These are phyloP conservation scores for Phytophthora meadii DNA, from an alignment of 352 stramenopile species.

Conservation along the genomic window DNA sequence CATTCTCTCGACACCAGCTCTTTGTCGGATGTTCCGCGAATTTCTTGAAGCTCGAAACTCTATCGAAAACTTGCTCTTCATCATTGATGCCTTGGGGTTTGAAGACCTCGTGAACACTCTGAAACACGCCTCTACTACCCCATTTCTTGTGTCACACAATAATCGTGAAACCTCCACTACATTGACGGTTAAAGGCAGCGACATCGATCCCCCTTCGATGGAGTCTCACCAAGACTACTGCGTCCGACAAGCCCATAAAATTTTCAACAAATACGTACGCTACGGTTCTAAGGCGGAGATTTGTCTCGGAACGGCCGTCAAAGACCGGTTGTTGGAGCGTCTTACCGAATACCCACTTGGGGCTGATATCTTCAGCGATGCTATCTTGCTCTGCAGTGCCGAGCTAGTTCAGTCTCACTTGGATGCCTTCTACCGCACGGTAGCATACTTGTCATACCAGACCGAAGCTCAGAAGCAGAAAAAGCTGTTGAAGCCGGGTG, in stretches of 20 bases:
- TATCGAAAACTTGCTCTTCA: constrained; percentile 70
- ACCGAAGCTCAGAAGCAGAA: constrained; percentile 22
- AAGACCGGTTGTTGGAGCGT: constrained; percentile 53
- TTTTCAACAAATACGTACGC: constrained; percentile 82
- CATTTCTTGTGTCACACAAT: constrained; percentile 18
- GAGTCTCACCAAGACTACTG: constrained; percentile 64
- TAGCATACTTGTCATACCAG: constrained; percentile 56
- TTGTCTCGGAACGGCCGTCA: constrained; percentile 49
- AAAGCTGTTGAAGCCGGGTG: constrained; percentile 8
- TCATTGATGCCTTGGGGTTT: constrained; percentile 71
- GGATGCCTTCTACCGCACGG: constrained; percentile 59
- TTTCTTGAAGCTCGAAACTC: constrained; percentile 65
- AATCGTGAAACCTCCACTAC: not conserved
- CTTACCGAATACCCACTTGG: constrained; percentile 54
- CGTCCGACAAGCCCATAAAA: constrained; percentile 69
- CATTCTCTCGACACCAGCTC: constrained; percentile 53
- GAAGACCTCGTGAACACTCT: constrained; percentile 75
- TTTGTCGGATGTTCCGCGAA: constrained; percentile 66
- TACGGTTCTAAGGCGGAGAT: constrained; percentile 78
- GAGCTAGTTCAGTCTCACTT: constrained; percentile 72
- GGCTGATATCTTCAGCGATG: constrained; percentile 64
- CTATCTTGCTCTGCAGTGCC: constrained; percentile 62
- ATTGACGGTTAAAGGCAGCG: not conserved
- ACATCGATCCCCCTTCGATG: constrained; percentile 11
- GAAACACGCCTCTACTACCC: constrained; percentile 19